Evolutionary conservation across 768 basidiomycete genomes (phyloP).

Genomic region (Clavaria fumosa): DNA sequence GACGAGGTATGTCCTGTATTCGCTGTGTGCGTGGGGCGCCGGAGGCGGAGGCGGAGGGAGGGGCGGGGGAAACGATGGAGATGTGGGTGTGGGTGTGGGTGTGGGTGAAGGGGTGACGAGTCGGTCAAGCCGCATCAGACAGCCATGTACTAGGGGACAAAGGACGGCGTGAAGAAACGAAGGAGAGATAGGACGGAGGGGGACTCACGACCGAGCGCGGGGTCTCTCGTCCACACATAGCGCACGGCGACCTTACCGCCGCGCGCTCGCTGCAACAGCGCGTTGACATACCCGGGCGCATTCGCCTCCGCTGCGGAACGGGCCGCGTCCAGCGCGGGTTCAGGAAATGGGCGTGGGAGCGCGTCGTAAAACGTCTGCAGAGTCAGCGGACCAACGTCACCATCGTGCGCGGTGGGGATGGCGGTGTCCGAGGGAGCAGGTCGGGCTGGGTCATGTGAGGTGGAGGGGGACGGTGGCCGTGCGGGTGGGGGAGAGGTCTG

Average conservation of each 20-base stretch:
- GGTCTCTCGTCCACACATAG: slow-evolving; percentile 29
- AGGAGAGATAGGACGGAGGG: too few relatives aligned
- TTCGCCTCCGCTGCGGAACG: slow-evolving; percentile 37
- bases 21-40: too few relatives aligned
- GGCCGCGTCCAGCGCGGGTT: slow-evolving; percentile 32
- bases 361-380: slow-evolving; percentile 49
- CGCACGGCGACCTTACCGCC: slow-evolving; percentile 29
- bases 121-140: slow-evolving; percentile 41
- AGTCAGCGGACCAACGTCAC: slow-evolving; percentile 16
- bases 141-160: slow-evolving; percentile 36
- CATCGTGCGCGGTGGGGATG: neutral
- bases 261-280: slow-evolving; percentile 32
- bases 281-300: slow-evolving; percentile 38
- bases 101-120: too few relatives aligned
- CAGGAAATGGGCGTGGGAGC: slow-evolving; percentile 49
- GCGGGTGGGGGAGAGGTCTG: slow-evolving; percentile 25
- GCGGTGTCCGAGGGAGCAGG: neutral
- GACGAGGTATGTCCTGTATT: slow-evolving; percentile 42
- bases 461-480: neutral
- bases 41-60: too few relatives aligned
- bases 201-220: slow-evolving; percentile 29
- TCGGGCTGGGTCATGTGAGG: neutral
- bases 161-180: slow-evolving; percentile 6
- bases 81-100: too few relatives aligned
- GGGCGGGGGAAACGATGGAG: too few relatives aligned